A percentile compares a stretch with the other conserved stretches of the same genome.
Evolutionary conservation across 2,329 filamentous ascomycete species (phyloP).

Genomic region (Ophiobolus disseminans): DNA sequence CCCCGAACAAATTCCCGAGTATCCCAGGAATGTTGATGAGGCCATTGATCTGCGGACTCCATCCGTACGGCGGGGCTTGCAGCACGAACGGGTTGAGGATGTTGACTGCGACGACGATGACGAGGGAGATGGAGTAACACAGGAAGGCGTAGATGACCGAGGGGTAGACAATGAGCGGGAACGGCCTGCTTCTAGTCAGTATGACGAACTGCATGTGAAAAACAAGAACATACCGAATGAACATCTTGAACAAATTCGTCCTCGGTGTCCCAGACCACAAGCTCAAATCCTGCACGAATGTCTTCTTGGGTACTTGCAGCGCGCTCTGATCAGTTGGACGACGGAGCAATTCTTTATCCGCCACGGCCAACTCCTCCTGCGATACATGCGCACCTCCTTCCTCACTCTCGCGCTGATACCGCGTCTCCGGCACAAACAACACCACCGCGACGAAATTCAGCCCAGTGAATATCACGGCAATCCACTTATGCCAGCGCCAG

Average conservation of each 20-base stretch:
- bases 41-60: slow-evolving; percentile 46
- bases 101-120: slow-evolving; percentile 50
- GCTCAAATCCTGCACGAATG: slow-evolving; percentile 43
- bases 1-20: slow-evolving; percentile 54
- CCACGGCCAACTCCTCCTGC: slow-evolving; percentile 18
- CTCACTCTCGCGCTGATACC: slow-evolving; percentile 38
- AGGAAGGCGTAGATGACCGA: slow-evolving; percentile 49
- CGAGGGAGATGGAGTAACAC: slow-evolving; percentile 47
- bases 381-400: slow-evolving; percentile 2
- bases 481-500: slow-evolving; percentile 51
- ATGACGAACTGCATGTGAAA: neutral
- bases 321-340: neutral
- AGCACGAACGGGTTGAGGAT: slow-evolving; percentile 50
- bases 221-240: slow-evolving; percentile 24
- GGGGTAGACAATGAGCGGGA: slow-evolving; percentile 49
- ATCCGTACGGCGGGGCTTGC: slow-evolving; percentile 50
- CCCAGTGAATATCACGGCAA: slow-evolving; percentile 30
- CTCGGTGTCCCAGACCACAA: slow-evolving; percentile 43
- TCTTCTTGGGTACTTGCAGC: slow-evolving; percentile 37
- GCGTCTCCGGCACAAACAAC: slow-evolving; percentile 49
- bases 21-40: slow-evolving; percentile 52
- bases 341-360: slow-evolving; percentile 10
- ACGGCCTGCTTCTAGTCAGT: slow-evolving; percentile 34
- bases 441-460: slow-evolving; percentile 48
- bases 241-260: slow-evolving; percentile 45